A percentile compares a stretch with the other conserved stretches of the same genome.
phyloP scores from a whole-genome alignment of 306 rosid genomes.

The Fagus crenata region DNA sequence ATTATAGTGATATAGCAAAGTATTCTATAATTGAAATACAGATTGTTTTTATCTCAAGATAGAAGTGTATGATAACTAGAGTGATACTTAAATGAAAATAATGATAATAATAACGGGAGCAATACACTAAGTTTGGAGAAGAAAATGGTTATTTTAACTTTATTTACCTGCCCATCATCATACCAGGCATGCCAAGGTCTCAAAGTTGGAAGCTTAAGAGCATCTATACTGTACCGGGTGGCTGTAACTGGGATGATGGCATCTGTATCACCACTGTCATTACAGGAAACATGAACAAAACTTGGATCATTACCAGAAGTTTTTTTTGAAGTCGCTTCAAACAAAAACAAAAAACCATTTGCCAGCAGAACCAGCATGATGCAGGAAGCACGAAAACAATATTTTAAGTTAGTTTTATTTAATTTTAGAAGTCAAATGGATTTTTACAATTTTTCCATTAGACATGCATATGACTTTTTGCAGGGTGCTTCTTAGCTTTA shows the following conservation, averaged over 20 bases:
- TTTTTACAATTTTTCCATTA: no score
- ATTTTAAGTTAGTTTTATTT: no score
- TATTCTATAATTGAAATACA: background rate
- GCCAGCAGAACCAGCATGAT: conserved; percentile 13
- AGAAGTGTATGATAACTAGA: conserved; percentile 7
- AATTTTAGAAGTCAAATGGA: no score
- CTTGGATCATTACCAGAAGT: conserved; percentile 5
- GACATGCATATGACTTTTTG: background rate
- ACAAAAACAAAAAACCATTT: background rate
- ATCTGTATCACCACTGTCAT: conserved; percentile 84
- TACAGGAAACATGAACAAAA: background rate
- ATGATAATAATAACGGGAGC: background rate
- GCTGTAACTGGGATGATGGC: conserved; percentile 72
- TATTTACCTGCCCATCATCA: conserved; percentile 60
- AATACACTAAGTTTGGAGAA: background rate
- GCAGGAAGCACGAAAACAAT: no score
- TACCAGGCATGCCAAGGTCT: conserved; percentile 86
- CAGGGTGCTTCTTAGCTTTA: background rate
- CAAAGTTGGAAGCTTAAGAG: conserved; percentile 64
- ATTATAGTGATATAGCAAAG: background rate
- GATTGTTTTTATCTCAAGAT: background rate
- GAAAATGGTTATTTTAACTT: background rate
- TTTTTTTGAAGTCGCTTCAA: background rate
- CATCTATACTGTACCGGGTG: conserved; percentile 69
- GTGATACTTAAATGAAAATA: background rate